Conservation (phyloP, 1,139 yeast genomes). For the Yamadazyma friedrichii region DNA sequence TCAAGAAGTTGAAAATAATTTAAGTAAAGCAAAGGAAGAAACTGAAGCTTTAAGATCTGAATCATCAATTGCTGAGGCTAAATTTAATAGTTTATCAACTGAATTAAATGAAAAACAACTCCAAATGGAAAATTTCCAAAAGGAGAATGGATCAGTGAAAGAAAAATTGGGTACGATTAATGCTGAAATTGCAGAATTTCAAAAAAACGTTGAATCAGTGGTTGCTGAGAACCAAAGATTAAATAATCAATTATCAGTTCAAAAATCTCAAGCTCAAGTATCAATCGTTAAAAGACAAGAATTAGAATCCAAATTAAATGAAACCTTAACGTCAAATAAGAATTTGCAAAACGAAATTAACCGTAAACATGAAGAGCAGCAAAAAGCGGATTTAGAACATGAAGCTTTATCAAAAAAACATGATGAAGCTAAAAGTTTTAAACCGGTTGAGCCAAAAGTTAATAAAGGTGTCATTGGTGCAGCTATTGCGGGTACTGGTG, state of each 20-base stretch:
- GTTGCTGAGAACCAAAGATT: constrained; percentile 58
- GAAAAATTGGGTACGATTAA: constrained; percentile 67
- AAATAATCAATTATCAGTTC: constrained; percentile 61
- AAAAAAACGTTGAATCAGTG: constrained; percentile 52
- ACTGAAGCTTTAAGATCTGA: constrained; percentile 74
- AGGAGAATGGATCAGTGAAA: constrained; percentile 61
- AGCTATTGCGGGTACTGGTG: constrained; percentile 27
- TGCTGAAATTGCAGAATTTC: constrained; percentile 62
- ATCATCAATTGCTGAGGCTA: constrained; percentile 78
- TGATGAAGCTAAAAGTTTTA: constrained; percentile 21
- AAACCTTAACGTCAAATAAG: constrained; percentile 24
- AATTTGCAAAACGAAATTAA: constrained; percentile 26
- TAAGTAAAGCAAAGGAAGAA: constrained; percentile 63
- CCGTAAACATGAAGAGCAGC: constrained; percentile 20
- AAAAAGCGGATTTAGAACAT: constrained; percentile 35
- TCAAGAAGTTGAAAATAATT: constrained; percentile 61
- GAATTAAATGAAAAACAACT: constrained; percentile 64
- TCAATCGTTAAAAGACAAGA: constrained; percentile 56
- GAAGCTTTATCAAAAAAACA: constrained; percentile 24
- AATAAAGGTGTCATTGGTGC: constrained; percentile 24
- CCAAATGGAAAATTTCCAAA: constrained; percentile 63
- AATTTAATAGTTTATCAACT: constrained; percentile 66
- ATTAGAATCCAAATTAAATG: constrained; percentile 29
- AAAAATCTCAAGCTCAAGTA: constrained; percentile 66
- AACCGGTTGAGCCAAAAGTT: constrained; percentile 18